Evolutionary conservation across 805 yeast species (phyloP).

Genomic region (Spathaspora arborariae): DNA sequence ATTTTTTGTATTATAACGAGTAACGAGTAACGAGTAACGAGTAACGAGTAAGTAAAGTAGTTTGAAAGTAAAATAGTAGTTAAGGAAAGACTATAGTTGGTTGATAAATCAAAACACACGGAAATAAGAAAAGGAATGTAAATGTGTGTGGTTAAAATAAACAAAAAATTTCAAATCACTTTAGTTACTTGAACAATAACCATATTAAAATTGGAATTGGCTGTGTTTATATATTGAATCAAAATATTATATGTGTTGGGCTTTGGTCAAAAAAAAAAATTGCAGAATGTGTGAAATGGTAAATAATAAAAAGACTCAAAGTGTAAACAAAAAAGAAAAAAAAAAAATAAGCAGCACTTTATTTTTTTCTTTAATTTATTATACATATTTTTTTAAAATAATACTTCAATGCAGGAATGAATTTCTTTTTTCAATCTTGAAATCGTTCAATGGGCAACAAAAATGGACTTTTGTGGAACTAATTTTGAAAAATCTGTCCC

Average conservation of each 20-base stretch:
- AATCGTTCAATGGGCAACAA: not conserved
- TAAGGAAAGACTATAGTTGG: constrained; percentile 13
- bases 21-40: too few species aligned
- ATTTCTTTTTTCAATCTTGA: not conserved
- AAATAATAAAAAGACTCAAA: not conserved
- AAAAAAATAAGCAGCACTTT: not conserved
- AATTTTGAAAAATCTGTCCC: not conserved
- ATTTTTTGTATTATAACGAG: not conserved
- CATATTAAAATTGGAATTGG: not conserved
- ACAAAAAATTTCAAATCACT: not conserved
- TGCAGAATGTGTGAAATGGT: not conserved
- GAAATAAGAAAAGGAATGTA: not conserved
- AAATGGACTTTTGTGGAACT: not conserved
- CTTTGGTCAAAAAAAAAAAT: not conserved
- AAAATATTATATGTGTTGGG: not conserved
- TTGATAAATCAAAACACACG: not conserved
- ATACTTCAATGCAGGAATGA: not conserved
- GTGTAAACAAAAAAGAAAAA: not conserved
- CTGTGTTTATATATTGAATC: not conserved
- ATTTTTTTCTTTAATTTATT: not conserved
- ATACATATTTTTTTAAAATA: not conserved
- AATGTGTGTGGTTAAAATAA: not conserved
- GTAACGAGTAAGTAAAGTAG: not conserved
- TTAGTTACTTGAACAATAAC: not conserved
- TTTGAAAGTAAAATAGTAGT: not conserved